Base-by-base conservation (phyloP, 2,329 filamentous ascomycete genomes). In the Colletotrichum horii region DNA sequence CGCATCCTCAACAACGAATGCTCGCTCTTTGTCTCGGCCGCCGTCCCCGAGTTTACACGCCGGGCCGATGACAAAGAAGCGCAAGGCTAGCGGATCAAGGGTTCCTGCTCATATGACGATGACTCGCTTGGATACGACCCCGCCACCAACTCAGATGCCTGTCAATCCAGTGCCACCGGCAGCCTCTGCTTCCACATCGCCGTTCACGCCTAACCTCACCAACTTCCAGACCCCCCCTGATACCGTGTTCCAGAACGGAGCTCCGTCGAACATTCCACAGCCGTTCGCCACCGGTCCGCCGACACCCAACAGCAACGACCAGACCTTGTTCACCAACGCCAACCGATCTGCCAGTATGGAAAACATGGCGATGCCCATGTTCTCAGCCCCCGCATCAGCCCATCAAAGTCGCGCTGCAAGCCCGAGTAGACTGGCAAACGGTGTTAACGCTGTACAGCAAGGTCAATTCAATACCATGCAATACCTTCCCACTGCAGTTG, bases 391-490 rank as follows among this genome's bases (percentile, higher is more conserved):
- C 5, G 89, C 90, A 43, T 96, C 95, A 2, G 87, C 91, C 8
- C 93, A 95, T 77, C 91, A 93, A 6, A 97, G 95, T 82, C 92
- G 95, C 68, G 93, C 94, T n/a, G 91, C 93, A 1, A 96, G 94
- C 78, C 95, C 95, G 2, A 91, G 86, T 70, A 86, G 86, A 11
- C 77, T 92, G 65, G 85, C 88, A 66, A 88, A 87, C 75, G 80
- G 89, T 78, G 80, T 89, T 71, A 79, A 85, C 79, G 81, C 86
- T 78, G 79, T 86, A 82, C 82, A 80, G 6, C 83, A 84, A 77
- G 81, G 82, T 64, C 89, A 89, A 74, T 86, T 89, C 70, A 89
- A 85, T 77, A 85, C 86, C 66, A 80, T 92, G 4, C 92, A 89
- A 83, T 83, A 84, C 24, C 83, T 91, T 36, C 87, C 90, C 32